A percentile compares a stretch with the other conserved stretches of the same genome.
Conservation (phyloP, 495 filamentous ascomycete species). For the Neurospora sp. region DNA sequence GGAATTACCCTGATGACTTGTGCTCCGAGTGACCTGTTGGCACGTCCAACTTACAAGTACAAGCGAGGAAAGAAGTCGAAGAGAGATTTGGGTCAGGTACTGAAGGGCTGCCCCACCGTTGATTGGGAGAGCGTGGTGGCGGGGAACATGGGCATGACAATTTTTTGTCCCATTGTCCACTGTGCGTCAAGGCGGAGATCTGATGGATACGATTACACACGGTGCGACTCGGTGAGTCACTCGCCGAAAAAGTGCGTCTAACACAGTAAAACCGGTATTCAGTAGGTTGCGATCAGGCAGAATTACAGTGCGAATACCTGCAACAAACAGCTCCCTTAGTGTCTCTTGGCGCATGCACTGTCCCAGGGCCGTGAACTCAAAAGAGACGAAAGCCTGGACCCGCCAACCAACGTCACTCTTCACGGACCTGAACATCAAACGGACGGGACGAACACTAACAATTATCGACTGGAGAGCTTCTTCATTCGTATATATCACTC, state of each 20-base stretch:
- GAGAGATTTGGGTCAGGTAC: neutral
- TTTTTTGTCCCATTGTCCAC: neutral
- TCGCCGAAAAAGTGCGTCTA: neutral
- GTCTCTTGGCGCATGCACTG: neutral
- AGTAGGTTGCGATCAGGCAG: neutral
- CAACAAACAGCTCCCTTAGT: neutral
- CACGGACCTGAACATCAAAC: neutral
- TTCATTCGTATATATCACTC: neutral
- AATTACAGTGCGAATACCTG: neutral
- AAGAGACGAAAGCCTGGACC: neutral
- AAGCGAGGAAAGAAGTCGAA: neutral
- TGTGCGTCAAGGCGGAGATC: neutral
- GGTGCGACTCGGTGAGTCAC: neutral
- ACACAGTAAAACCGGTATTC: neutral
- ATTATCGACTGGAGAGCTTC: neutral
- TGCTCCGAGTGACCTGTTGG: neutral
- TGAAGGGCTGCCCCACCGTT: constrained; percentile 20
- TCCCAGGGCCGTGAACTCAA: neutral
- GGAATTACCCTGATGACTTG: neutral
- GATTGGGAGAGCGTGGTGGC: constrained; percentile 6
- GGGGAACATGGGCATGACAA: constrained; percentile 12
- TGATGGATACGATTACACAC: neutral
- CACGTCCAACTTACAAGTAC: neutral
- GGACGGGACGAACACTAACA: neutral
- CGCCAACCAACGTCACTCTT: neutral